A percentile compares a stretch with the other conserved stretches of the same genome.
Conservation (phyloP, 1,284 basidiomycete species). For the Nidula niveotomentosa region DNA sequence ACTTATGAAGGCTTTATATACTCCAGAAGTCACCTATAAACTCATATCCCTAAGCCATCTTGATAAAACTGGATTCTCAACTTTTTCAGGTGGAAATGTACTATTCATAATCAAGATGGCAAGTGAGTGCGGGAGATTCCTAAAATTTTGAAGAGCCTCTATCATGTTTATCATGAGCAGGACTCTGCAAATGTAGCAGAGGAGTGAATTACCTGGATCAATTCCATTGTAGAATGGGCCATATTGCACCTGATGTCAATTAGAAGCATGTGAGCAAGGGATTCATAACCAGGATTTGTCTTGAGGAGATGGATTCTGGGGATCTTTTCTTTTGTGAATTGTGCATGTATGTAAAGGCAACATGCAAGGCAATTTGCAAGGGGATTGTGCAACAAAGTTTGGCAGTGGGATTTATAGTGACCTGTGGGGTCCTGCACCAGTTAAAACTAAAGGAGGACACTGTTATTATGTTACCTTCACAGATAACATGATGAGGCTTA, state of each 20-base stretch:
- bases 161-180: slow-evolving; percentile 12
- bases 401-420: slow-evolving; percentile 26
- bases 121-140: slow-evolving; percentile 17
- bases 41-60: slow-evolving; percentile 32
- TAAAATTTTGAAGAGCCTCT: slow-evolving; percentile 17
- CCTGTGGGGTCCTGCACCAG: slow-evolving; percentile 30
- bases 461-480: slow-evolving; percentile 25
- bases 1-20: slow-evolving; percentile 33
- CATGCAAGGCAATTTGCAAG: slow-evolving; percentile 19
- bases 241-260: slow-evolving; percentile 27
- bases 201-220: slow-evolving; percentile 25
- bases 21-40: slow-evolving; percentile 29
- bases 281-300: slow-evolving; percentile 23
- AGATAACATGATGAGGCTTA: slow-evolving; percentile 9
- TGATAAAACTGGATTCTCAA: slow-evolving; percentile 26
- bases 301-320: slow-evolving; percentile 9
- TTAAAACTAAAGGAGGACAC: slow-evolving; percentile 14
- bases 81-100: slow-evolving; percentile 27
- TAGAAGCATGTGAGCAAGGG: slow-evolving; percentile 21
- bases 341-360: slow-evolving; percentile 28
- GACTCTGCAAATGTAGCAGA: slow-evolving; percentile 2
- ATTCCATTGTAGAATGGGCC: slow-evolving; percentile 30
- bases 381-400: slow-evolving; percentile 18
- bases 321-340: slow-evolving; percentile 20
- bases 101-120: slow-evolving; percentile 16